Evolutionary conservation across 768 basidiomycete species (phyloP), one percentile per base, ranked within the genome.

Genomic region (Leucocoprinus leucothites): DNA sequence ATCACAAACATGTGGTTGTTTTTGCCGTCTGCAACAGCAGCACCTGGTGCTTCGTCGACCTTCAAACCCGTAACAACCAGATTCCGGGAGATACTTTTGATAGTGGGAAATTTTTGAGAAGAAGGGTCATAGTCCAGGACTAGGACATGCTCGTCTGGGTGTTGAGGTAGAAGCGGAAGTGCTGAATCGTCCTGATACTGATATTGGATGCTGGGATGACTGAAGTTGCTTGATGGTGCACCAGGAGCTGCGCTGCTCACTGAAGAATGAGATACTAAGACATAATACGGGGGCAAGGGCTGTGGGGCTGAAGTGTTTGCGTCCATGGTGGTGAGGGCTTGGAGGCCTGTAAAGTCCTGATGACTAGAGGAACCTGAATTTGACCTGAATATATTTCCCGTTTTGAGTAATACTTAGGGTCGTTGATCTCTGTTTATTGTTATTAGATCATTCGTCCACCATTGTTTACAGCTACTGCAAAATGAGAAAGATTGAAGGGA

Each of bases 131-230:
- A 85, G 67, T 90, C 81, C 41, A 94, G 75, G 22, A 94, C 76
- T 1, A 94, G 73, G 21, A 93, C 84, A 61, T 87, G 87, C 66
- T 91, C 89, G 49, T 81, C 75, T 9, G 79, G 71, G 38, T 75
- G 74, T 34, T 73, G 78, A 3, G 87, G 85, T 38, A 90, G 69
- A 11, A 92, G 69, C 9, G 81, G 69, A n/a, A 82, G 68, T 2
- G 89, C 85, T 0, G 85, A 77, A 64, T 94, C 91, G 61, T 94
- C 89, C 18, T 82, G 79, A 64, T 89, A 93, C 62, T 89, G 87
- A 65, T 92, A 92, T 61, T 92, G 86, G 16, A 94, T 84, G 41
- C 74, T 71, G 3, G 89, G 87, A 63, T 93, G 91, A 9, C 78
- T 70, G 48, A 89, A 74, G n/a, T 77, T 71, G 25, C 72, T 72